Base-by-base conservation (phyloP, 208 protist genomes). In the Leishmania tarentolae region DNA sequence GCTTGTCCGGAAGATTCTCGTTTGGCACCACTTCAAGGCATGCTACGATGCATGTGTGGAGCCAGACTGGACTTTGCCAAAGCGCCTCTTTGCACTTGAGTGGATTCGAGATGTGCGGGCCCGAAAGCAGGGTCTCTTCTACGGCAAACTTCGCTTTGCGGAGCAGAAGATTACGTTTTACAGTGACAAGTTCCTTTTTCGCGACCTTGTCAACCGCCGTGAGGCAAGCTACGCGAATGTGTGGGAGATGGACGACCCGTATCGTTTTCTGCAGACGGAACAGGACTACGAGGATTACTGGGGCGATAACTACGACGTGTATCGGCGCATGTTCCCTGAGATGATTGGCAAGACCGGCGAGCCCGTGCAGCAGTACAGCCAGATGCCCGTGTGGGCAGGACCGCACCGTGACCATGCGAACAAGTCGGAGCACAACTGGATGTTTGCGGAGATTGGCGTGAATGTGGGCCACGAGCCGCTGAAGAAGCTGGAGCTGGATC, bases 191-290 rank as follows among this genome's bases (percentile, higher is more conserved):
- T 97, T 97, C 66, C 92, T 98, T 71, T 98, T 98, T 82, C 92
- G 92, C 53, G 96, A 98, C 82, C 85, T 98, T 17, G 93, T 98
- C 24, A 98, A 98, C 82, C 93, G 95, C 46, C 93, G 95, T 71
- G 96, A 98, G 89, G 95, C 95, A 63, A 97, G 95, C 87, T 98
- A 98, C 82, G 95, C 94, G 8, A 97, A 98, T 82, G 95, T 98
- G 53, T 98, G 95, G 94, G 95, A 98, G 84, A 98, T 98, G 94
- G 96, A 98, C 83, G 96, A 98, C 87, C 96, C 96, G 35, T 98
- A 98, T 88, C 96, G 96, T 56, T 98, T 98, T 75, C 83, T 98
- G 69, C 94, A 98, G 80, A 98, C 96, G 15, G 95, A 98, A 79
- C 87, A 98, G 75, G 96, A 98, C 86, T 96, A 96, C 83, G 95